Conservation (phyloP, 805 yeast genomes). For the Saccharomycopsis microspora region DNA sequence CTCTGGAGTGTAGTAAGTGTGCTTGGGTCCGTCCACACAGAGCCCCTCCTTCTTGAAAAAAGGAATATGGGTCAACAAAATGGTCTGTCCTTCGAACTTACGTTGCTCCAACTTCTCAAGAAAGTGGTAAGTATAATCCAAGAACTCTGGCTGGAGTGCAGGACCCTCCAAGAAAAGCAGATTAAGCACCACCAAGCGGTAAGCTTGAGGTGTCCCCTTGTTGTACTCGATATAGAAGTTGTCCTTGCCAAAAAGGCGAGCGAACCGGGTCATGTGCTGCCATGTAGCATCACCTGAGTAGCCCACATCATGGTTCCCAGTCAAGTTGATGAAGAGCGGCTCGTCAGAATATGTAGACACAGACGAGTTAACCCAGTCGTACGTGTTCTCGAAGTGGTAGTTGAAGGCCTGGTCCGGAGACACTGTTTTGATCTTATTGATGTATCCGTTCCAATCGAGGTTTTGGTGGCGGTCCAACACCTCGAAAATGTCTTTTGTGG, state of each 20-base stretch:
- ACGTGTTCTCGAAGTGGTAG: conserved; percentile 47
- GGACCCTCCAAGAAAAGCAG: conserved; percentile 86
- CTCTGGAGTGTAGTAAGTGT: conserved; percentile 42
- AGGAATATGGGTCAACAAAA: conserved; percentile 83
- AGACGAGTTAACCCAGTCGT: conserved; percentile 48
- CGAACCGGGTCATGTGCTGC: conserved; percentile 80
- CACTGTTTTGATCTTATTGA: conserved; percentile 23
- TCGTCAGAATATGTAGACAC: conserved; percentile 27
- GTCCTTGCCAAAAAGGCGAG: conserved; percentile 66
- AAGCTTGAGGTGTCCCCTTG: conserved; percentile 52
- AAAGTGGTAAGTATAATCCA: conserved; percentile 62
- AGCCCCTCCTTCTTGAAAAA: conserved; percentile 71
- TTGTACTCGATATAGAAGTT: conserved; percentile 73
- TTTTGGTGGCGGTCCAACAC: conserved; percentile 37
- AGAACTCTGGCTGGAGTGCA: conserved; percentile 61
- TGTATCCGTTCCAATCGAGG: conserved; percentile 41
- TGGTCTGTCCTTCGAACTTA: conserved; percentile 65
- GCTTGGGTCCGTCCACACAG: conserved; percentile 80
- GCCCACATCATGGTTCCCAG: conserved; percentile 96
- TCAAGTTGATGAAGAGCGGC: conserved; percentile 68
- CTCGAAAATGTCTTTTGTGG: conserved; percentile 37
- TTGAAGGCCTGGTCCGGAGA: conserved; percentile 25
- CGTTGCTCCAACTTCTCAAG: conserved; percentile 43
- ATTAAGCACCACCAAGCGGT: conserved; percentile 83
- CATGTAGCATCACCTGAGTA: conserved; percentile 90